A percentile compares a stretch with the other conserved stretches of the same genome.
Conservation (phyloP, 257 asterid species). For the Fraxinus pennsylvanica region DNA sequence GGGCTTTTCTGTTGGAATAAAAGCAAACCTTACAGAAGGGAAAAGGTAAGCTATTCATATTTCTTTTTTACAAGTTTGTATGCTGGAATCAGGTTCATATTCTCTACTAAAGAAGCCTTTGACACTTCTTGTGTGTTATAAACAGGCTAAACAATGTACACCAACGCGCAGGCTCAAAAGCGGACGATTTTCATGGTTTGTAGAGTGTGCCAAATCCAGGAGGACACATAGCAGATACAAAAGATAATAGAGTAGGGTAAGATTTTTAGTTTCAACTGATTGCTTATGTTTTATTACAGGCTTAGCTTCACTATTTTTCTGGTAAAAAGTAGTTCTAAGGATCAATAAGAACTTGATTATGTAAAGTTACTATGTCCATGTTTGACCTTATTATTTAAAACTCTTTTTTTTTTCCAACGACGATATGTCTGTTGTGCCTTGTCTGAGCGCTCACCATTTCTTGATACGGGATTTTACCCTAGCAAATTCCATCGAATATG, state of each 20-base stretch:
- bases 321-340: too few relatives aligned
- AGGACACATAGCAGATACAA: constrained; percentile 42
- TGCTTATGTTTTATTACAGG: constrained; percentile 8
- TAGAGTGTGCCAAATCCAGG: constrained; percentile 72
- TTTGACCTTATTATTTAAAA: too few relatives aligned
- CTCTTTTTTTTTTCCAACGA: too few relatives aligned
- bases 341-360: too few relatives aligned
- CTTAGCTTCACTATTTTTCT: too few relatives aligned
- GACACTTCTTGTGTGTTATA: background rate
- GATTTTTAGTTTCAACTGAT: constrained; percentile 14
- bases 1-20: constrained; percentile 84
- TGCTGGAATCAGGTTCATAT: background rate
- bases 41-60: constrained; percentile 35
- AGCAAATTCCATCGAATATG: too few relatives aligned
- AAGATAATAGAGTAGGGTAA: constrained; percentile 33
- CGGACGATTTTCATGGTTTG: constrained; percentile 69
- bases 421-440: too few relatives aligned
- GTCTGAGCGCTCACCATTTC: too few relatives aligned
- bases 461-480: too few relatives aligned
- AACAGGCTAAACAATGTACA: constrained; percentile 55
- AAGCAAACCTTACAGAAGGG: constrained; percentile 48
- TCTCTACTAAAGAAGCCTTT: background rate
- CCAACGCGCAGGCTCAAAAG: constrained; percentile 49
- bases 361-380: too few relatives aligned
- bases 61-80: background rate